Evolutionary conservation across 2,329 filamentous ascomycete genomes (phyloP).

Genomic region (Beauveria varroae): DNA sequence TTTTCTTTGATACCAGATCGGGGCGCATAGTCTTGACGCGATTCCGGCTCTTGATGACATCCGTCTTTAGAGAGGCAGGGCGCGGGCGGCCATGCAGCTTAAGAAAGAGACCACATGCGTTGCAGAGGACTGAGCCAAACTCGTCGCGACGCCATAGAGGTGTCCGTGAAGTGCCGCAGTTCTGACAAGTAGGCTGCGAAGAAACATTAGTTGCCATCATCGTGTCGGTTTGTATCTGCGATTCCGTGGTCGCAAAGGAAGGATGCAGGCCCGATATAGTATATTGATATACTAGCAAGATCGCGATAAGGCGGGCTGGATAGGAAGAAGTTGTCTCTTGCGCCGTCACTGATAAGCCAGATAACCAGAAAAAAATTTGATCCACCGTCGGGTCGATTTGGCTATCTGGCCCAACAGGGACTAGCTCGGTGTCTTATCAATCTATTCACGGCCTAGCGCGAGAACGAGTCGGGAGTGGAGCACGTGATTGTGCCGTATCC

Average conservation of each 20-base stretch:
- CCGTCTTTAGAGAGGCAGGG: slow-evolving; percentile 94
- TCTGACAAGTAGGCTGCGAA: slow-evolving; percentile 90
- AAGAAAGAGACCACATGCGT: slow-evolving; percentile 93
- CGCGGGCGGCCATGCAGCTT: slow-evolving; percentile 92
- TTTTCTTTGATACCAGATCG: slow-evolving; percentile 74
- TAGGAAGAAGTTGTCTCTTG: slow-evolving; percentile 25
- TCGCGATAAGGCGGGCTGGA: slow-evolving; percentile 31
- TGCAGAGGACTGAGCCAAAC: slow-evolving; percentile 90
- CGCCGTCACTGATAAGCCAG: slow-evolving; percentile 29
- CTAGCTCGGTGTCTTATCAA: slow-evolving; percentile 1
- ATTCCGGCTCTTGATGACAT: slow-evolving; percentile 99
- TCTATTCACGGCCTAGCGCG: slow-evolving; percentile 1
- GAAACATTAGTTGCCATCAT: slow-evolving; percentile 52
- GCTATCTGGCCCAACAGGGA: slow-evolving; percentile 8
- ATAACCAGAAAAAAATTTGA: slow-evolving; percentile 15
- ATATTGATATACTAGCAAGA: slow-evolving; percentile 23
- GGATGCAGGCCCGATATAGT: slow-evolving; percentile 22
- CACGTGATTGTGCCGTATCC: slow-evolving; percentile 24
- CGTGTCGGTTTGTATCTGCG: slow-evolving; percentile 29
- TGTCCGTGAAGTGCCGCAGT: slow-evolving; percentile 91
- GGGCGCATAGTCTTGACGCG: slow-evolving; percentile 82
- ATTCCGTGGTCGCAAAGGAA: slow-evolving; percentile 10
- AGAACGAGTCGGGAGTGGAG: slow-evolving; percentile 14
- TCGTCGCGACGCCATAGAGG: slow-evolving; percentile 97
- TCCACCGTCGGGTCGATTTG: slow-evolving; percentile 2